A percentile compares a stretch with the other conserved stretches of the same genome.
phyloP scores from a whole-genome alignment of 352 stramenopile species.

The Pythium rishiriense region DNA sequence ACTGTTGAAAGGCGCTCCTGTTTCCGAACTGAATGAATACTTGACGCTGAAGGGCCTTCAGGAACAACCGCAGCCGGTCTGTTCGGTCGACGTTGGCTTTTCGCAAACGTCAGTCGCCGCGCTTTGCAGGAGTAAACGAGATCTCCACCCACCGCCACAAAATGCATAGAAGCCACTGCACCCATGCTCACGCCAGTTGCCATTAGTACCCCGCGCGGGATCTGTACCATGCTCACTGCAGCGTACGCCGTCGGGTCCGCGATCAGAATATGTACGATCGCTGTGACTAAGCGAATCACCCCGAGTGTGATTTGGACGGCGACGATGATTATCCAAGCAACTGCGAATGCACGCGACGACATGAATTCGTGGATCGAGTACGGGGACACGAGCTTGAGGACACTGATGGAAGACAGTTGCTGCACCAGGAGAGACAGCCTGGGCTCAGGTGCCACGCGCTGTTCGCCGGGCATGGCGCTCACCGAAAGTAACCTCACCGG shows the following conservation, averaged over 20 bases:
- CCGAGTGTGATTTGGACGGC: neutral
- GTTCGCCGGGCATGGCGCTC: no score
- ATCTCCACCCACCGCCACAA: neutral
- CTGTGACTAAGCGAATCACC: neutral
- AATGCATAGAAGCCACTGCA: slow-evolving; percentile 2
- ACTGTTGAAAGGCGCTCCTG: no score
- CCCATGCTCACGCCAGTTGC: slow-evolving; percentile 9
- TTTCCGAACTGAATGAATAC: no score
- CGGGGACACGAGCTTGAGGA: neutral
- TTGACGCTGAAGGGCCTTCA: no score
- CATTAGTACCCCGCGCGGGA: neutral
- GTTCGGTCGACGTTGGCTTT: no score
- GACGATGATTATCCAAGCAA: neutral
- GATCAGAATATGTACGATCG: neutral
- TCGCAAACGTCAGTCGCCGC: no score
- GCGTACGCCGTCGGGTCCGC: slow-evolving; percentile 1
- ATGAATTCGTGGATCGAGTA: slow-evolving; percentile 7
- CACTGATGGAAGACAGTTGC: no score
- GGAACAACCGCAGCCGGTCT: no score
- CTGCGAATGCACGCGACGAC: neutral
- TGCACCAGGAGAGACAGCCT: no score
- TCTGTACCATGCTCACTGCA: slow-evolving; percentile 7
- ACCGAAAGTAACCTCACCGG: no score
- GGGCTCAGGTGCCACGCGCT: no score
- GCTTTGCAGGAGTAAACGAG: neutral